Evolutionary conservation across 2,329 filamentous ascomycete species (phyloP).

Genomic region (Thermothelomyces thermophilus): DNA sequence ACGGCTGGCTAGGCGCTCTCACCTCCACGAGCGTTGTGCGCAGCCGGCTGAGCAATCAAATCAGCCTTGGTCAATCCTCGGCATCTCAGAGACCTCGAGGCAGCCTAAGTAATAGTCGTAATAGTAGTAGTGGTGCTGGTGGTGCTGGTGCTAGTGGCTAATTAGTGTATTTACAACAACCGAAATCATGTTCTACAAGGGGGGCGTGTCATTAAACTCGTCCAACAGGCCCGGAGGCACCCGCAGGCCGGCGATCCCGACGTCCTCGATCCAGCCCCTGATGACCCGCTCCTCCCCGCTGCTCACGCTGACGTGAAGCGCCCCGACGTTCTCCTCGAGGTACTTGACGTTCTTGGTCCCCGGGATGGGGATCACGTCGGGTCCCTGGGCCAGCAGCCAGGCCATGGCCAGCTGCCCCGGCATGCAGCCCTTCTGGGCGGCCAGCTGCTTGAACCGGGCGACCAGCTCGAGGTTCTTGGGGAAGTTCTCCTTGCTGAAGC

Average conservation of each 20-base stretch:
- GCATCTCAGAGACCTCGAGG: no score
- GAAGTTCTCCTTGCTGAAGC: constrained; percentile 48
- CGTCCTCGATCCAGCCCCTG: constrained; percentile 22
- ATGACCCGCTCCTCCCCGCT: constrained; percentile 25
- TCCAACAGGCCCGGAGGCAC: constrained; percentile 11
- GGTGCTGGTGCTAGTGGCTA: no score
- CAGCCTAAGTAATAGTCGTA: no score
- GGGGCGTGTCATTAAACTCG: constrained; percentile 15
- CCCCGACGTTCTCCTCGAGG: constrained; percentile 39
- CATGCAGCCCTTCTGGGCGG: constrained; percentile 47
- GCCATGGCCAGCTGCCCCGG: constrained; percentile 53
- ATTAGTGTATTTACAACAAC: no score
- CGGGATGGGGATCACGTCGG: constrained; percentile 53
- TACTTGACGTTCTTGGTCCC: constrained; percentile 43
- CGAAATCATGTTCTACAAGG: constrained; percentile 1
- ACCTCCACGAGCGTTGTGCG: no score
- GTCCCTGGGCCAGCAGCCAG: constrained; percentile 55
- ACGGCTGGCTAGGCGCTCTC: no score
- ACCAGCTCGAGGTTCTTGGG: constrained; percentile 49
- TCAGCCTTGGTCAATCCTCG: no score
- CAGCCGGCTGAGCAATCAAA: no score
- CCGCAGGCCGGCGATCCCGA: constrained; percentile 7
- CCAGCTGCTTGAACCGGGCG: constrained; percentile 42
- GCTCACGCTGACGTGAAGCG: constrained; percentile 29
- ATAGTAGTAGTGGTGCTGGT: no score